phyloP scores from a whole-genome alignment of 768 basidiomycete species.

The Hygrophoropsis aurantiaca region DNA sequence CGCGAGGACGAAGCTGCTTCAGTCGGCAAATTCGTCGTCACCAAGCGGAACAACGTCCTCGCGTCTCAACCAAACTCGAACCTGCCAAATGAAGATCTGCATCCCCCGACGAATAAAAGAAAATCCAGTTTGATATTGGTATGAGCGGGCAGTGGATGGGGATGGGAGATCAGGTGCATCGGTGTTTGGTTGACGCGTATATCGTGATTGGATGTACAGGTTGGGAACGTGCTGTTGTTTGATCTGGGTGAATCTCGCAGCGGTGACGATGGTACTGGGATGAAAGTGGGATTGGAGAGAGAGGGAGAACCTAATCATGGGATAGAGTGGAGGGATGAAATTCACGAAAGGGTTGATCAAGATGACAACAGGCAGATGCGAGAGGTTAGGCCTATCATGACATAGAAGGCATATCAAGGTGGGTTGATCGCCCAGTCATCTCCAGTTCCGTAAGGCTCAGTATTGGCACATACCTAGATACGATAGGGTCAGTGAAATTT shows the following conservation, averaged over 20 bases:
- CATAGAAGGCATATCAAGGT: not conserved
- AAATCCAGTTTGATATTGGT: conserved; percentile 77
- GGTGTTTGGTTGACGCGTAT: not conserved
- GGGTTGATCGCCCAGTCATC: not conserved
- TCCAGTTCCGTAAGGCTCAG: not conserved
- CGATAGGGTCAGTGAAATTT: conserved; percentile 70
- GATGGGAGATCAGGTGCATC: conserved; percentile 66
- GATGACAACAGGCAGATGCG: not conserved
- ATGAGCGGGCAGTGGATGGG: conserved; percentile 60
- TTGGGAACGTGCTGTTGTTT: conserved; percentile 61
- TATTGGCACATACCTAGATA: conserved; percentile 45
- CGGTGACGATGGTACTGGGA: conserved; percentile 4
- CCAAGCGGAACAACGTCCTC: not conserved
- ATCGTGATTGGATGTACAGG: conserved; percentile 33
- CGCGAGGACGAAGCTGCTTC: conserved; percentile 52
- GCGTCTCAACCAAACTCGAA: no score
- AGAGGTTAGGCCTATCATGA: not conserved
- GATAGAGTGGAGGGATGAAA: no score
- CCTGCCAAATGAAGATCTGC: no score
- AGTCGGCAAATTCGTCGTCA: conserved; percentile 32
- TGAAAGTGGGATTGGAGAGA: conserved; percentile 7
- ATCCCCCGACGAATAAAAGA: conserved; percentile 68
- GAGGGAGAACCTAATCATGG: not conserved
- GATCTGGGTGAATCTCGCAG: conserved; percentile 39
- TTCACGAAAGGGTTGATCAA: no score